Conservation (phyloP, 805 yeast genomes). For the Suhomyces sp. region DNA sequence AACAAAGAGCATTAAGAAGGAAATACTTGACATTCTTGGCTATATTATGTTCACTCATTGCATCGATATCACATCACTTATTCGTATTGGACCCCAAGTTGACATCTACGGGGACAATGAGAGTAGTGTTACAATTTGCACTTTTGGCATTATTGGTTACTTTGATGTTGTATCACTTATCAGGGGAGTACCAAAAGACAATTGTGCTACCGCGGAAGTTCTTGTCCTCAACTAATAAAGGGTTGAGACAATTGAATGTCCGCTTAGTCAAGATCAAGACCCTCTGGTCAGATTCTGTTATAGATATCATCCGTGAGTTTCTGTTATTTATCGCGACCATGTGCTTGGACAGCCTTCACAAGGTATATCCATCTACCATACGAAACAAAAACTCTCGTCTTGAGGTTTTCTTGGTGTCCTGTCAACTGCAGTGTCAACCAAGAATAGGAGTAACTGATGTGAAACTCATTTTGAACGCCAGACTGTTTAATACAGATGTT, state of each 20-base stretch:
- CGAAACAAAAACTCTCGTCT: conserved; percentile 32
- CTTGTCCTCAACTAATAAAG: conserved; percentile 81
- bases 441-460: conserved; percentile 72
- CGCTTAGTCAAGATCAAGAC: conserved; percentile 64
- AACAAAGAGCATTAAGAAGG: conserved; percentile 63
- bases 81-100: conserved; percentile 25
- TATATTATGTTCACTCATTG: conserved; percentile 38
- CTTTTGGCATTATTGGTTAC: conserved; percentile 66
- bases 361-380: conserved; percentile 31
- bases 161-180: conserved; percentile 70
- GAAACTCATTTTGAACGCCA: conserved; percentile 75
- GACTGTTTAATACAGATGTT: conserved; percentile 77
- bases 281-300: conserved; percentile 31
- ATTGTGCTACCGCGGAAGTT: conserved; percentile 80
- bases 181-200: conserved; percentile 88
- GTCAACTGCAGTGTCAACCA: conserved; percentile 52
- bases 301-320: conserved; percentile 39
- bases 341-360: conserved; percentile 32
- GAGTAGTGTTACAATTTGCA: conserved; percentile 50
- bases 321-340: conserved; percentile 29
- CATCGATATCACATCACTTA: conserved; percentile 40
- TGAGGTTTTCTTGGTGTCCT: conserved; percentile 40
- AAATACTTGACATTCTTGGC: conserved; percentile 57
- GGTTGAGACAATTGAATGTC: conserved; percentile 78
- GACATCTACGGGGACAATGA: conserved; percentile 29